These are phyloP conservation scores for Coniella vitis DNA, from an alignment of 2,329 filamentous ascomycete genomes.

Conservation along the genomic window DNA sequence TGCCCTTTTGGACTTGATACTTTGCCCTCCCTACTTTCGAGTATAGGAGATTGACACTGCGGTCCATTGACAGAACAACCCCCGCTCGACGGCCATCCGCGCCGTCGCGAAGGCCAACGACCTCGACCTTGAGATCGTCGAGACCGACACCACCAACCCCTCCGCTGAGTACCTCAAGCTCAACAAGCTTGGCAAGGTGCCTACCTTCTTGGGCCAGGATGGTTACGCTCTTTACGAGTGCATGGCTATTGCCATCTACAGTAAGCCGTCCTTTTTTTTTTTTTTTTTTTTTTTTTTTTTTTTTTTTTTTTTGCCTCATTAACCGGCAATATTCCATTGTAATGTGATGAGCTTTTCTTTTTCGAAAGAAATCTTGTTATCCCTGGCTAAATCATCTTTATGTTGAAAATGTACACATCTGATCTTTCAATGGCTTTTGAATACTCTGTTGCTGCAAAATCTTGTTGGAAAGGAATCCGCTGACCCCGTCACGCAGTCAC, in stretches of 20 bases:
- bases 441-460: slow-evolving; percentile 19
- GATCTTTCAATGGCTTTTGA: slow-evolving; percentile 39
- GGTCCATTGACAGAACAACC: slow-evolving; percentile 61
- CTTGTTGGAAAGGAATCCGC: slow-evolving; percentile 24
- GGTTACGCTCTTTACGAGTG: slow-evolving; percentile 83
- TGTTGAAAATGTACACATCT: slow-evolving; percentile 87
- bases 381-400: slow-evolving; percentile 82
- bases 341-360: slow-evolving; percentile 67
- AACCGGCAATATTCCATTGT: slow-evolving; percentile 17
- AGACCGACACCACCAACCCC: slow-evolving; percentile 59
- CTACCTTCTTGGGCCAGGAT: slow-evolving; percentile 86
- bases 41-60: background rate
- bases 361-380: slow-evolving; percentile 74
- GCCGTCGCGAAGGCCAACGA: slow-evolving; percentile 97
- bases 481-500: slow-evolving; percentile 23
- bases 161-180: slow-evolving; percentile 74
- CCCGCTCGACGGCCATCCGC: slow-evolving; percentile 80
- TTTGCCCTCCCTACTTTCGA: too few relatives aligned
- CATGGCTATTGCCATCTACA: slow-evolving; percentile 95
- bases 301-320: slow-evolving; percentile 16
- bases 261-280: slow-evolving; percentile 56
- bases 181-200: slow-evolving; percentile 86
- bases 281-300: slow-evolving; percentile 15
- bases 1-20: background rate
- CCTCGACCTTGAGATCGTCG: slow-evolving; percentile 80